Evolutionary conservation across 169 alveolate genomes (phyloP).

Genomic region (Plasmodium inui): DNA sequence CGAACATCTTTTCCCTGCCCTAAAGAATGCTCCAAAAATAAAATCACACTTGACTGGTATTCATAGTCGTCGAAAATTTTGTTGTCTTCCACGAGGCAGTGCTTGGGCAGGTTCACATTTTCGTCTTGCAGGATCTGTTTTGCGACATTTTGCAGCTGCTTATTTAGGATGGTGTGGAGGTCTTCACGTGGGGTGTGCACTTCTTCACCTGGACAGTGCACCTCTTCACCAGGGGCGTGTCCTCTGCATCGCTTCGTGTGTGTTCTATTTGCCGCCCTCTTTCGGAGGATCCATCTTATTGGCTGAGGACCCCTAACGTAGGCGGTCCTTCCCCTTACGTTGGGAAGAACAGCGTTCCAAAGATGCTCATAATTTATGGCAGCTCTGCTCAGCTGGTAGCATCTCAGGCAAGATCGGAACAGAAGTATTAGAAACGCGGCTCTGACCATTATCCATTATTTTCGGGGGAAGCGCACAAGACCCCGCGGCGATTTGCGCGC

Average conservation of each 20-base stretch:
- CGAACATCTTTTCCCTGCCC: background rate
- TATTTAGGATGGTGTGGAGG: slow-evolving; percentile 15
- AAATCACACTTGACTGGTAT: slow-evolving; percentile 45
- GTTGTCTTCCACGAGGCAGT: slow-evolving; percentile 49
- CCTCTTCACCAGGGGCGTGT: background rate
- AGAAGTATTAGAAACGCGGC: background rate
- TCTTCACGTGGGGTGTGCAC: background rate
- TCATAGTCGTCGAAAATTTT: slow-evolving; percentile 34
- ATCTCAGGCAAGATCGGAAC: background rate
- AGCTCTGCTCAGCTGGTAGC: background rate
- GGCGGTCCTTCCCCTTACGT: background rate
- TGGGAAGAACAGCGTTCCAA: background rate
- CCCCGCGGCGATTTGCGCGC: background rate
- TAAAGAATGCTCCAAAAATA: slow-evolving; percentile 25
- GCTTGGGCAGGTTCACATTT: slow-evolving; percentile 24
- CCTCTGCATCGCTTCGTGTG: background rate
- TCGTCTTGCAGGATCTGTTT: slow-evolving; percentile 9
- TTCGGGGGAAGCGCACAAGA: background rate
- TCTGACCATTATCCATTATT: slow-evolving; percentile 62
- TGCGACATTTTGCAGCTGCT: slow-evolving; percentile 9
- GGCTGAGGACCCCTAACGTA: background rate
- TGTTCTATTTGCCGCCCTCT: background rate
- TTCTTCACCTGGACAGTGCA: background rate
- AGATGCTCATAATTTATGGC: background rate
- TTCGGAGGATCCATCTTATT: background rate